Conservation (phyloP, 2,329 filamentous ascomycete species). For the Aspergillus neotritici region DNA sequence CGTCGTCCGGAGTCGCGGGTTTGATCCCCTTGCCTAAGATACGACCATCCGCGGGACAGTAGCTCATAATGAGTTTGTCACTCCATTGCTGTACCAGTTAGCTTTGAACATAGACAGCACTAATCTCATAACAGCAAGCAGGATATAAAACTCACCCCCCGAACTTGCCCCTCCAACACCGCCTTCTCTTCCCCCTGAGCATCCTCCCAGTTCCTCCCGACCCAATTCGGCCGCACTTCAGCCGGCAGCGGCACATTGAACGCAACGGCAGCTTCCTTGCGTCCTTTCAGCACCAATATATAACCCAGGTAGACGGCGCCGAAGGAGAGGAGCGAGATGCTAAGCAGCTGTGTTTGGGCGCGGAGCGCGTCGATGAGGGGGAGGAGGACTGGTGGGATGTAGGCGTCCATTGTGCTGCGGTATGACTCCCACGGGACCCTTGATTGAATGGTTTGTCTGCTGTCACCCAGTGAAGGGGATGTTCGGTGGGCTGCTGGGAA, state of each 20-base stretch:
- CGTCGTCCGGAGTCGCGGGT: slow-evolving; percentile 67
- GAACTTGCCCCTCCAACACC: slow-evolving; percentile 34
- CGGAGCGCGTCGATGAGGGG: slow-evolving; percentile 15
- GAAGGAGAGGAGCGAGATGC: slow-evolving; percentile 25
- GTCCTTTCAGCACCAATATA: slow-evolving; percentile 21
- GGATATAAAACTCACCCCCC: slow-evolving; percentile 29
- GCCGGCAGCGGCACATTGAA: slow-evolving; percentile 36
- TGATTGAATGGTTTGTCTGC: slow-evolving; percentile 3
- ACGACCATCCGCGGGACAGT: slow-evolving; percentile 78
- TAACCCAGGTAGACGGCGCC: slow-evolving; percentile 29
- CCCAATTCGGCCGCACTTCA: slow-evolving; percentile 28
- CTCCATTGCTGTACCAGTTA: slow-evolving; percentile 35
- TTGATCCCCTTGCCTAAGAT: slow-evolving; percentile 62
- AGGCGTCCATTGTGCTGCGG: slow-evolving; percentile 21
- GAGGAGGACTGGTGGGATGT: slow-evolving; percentile 19
- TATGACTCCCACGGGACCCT: slow-evolving; percentile 13
- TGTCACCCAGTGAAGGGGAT: neutral
- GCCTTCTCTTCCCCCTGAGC: slow-evolving; percentile 28
- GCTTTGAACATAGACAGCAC: neutral
- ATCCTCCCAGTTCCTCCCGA: slow-evolving; percentile 33
- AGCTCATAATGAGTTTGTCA: slow-evolving; percentile 37
- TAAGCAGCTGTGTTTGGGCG: slow-evolving; percentile 18
- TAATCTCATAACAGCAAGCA: neutral
- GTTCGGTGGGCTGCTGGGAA: neutral
- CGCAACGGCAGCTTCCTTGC: slow-evolving; percentile 29